Base-by-base conservation (phyloP, 2,329 filamentous ascomycete genomes). In the Hypoxylon sp. region DNA sequence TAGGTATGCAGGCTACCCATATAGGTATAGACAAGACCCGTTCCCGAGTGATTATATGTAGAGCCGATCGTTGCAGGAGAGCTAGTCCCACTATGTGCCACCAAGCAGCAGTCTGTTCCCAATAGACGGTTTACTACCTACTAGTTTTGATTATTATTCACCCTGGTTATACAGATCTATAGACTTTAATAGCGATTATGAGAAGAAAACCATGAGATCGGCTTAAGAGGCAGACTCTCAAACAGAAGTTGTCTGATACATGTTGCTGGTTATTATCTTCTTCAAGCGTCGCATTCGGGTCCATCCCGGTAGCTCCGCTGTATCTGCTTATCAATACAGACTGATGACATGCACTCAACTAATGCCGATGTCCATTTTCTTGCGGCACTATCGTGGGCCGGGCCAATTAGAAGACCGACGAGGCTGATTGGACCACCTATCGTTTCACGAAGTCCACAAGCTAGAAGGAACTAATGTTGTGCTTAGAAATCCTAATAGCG, bases 401-500 rank as follows among this genome's bases (percentile, higher is more conserved):
- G 65, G 35, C 32, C 54, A 67, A 62, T 51, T 39, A 29, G 31
- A 59, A 62, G 48, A 42, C 64, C 58, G 58, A 48, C 24, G 11
- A 37, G 27, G 29, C 42, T 13, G 15, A 10, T 47, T 13, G 6
- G 31, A 10, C 11, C 7, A 21, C 19, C 17, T 44, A 44, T 10
- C 15, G 39, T 44, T 10, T 21, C 46, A 48, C 27, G 21, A 48
- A 15, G 21, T 6, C n/a, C 17, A 17, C 6, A 6, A 10, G 21
- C 7, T 44, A 35, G 17, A 27, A 51, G 24, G 10, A n/a, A 32
- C 8, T 24, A 39, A 58, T 50, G 21, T 62, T 58, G 32, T 65
- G 62, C 62, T 68, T 68, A 68, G 57, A 68, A 68, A 65, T 68
- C 50, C 7, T 15, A n/a, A 58, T 32, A 37, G 27, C 39, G 27